A percentile compares a stretch with the other conserved stretches of the same genome.
Evolutionary conservation across 371 early-diverging fungal genomes (phyloP).

Genomic region (Nematocida minor): DNA sequence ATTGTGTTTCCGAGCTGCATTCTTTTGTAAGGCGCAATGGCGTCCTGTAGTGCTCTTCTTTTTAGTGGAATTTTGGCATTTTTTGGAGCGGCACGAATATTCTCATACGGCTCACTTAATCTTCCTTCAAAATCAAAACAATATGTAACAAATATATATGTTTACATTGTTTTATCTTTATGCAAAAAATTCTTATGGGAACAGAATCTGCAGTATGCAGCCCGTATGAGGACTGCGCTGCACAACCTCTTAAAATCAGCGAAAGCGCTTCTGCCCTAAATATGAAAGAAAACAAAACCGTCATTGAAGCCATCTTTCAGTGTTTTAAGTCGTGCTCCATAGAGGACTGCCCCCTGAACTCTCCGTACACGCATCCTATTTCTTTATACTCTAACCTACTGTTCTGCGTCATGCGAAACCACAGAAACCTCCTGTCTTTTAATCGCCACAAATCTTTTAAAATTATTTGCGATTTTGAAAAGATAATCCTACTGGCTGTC

Average conservation of each 20-base stretch:
- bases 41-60: background rate
- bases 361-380: background rate
- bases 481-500: background rate
- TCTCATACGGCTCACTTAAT: background rate
- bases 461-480: conserved; percentile 33
- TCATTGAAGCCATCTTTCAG: background rate
- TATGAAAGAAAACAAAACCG: background rate
- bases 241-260: background rate
- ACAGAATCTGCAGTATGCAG: background rate
- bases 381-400: conserved; percentile 36
- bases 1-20: too few relatives aligned
- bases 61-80: background rate
- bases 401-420: conserved; percentile 8
- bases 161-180: conserved; percentile 1
- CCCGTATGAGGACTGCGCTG: background rate
- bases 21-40: too few relatives aligned
- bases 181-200: background rate
- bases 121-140: conserved; percentile 2
- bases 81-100: too few relatives aligned
- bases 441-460: background rate
- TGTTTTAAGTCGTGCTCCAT: background rate
- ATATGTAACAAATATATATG: conserved; percentile 26
- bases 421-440: background rate
- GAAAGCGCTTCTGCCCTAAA: background rate
- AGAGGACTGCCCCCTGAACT: background rate